Base-by-base conservation (phyloP, 2,329 filamentous ascomycete species). In the Xylaria sp. region DNA sequence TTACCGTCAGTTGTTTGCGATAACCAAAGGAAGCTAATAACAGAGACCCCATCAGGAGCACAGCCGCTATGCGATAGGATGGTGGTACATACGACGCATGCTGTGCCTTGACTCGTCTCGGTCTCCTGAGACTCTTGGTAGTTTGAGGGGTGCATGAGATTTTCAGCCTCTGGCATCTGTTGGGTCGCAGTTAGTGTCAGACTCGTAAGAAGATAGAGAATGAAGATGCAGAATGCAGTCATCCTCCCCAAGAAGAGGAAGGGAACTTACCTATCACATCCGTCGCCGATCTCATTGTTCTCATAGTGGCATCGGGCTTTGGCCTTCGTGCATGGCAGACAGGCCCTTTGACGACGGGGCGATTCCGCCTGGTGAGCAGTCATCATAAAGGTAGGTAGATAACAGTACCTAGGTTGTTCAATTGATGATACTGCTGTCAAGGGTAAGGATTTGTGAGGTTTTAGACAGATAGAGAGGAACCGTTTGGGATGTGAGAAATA, bases 221-320 rank as follows among this genome's bases (percentile, higher is more conserved):
- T 42, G 9, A 42, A 42, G 37, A 13, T 13, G 9, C 37, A 42
- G 37, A 42, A 42, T 42, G 11, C 8, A 42, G 8, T 8, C 3
- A 16, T 47, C 11, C 39, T 35, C 8, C 7, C 0, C 16, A 16
- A 16, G 16, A 16, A 16, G n/a, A 4, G 16, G 30, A 47, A 2
- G 16, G 16, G 35, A 16, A 19, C 47, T 23, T 13, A 71, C 70
- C 70, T 67, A 51, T 68, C 61, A 50, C 70, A 72, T 10, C 67
- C 68, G 44, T 65, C 59, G 1, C 62, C 61, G 5, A 63, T 30
- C 53, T 63, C 67, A 48, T 68, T 66, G 2, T 52, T 59, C 50
- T 69, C 65, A 39, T 69, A 72, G 35, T 68, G 64, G 47, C 70
- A 72, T 2, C 69, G 68, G 23, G 69, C 63, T 61, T 70, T 71